Base-by-base conservation (phyloP, 2,329 filamentous ascomycete genomes). In the Fulvia fulva region DNA sequence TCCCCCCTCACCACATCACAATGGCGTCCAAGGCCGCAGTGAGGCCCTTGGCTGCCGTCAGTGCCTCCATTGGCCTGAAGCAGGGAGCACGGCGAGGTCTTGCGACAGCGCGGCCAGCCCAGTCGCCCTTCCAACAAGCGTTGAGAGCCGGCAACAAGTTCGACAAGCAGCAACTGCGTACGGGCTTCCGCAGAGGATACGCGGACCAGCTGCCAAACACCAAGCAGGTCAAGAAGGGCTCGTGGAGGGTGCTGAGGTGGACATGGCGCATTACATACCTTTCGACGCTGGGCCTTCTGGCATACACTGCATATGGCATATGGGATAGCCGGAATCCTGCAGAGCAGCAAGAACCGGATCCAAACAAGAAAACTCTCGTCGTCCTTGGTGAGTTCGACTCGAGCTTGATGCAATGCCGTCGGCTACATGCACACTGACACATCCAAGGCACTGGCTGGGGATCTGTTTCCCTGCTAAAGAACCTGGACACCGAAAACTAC, bases 401-500 rank as follows among this genome's bases (percentile, higher is more conserved):
- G 47, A 22, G 22, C 32, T 55, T 19, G 22, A 54, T 56, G 25
- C 49, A 37, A 22, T 46, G 49, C 44, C 9, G 2, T 12, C 14
- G 22, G 37, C 50, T 16, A 43, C 14, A 19, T 41, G 55, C 55
- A 49, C 53, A 54, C 56, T 64, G 52, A 64, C 37, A 43, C 1
- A 23, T 47, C 23, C 23, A 50, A 97, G 93, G 93, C 72, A 96
- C 92, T 69, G 94, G 94, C 68, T 99, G 94, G 94, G 94, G 87
- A 68, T 91, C 93, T 45, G 91, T 99, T 71, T 95, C 93, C 61
- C 87, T 99, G 61, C 85, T 99, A 66, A 99, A 99, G 85, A 97
- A 96, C 75, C 89, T 99, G 77, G 92, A 99, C 74, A 97, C 93
- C 62, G 90, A 96, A 76, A 96, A 97, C 83, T 99, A 97, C 85